phyloP scores from a whole-genome alignment of 495 filamentous ascomycete genomes.

The Glutinoglossum americanum region DNA sequence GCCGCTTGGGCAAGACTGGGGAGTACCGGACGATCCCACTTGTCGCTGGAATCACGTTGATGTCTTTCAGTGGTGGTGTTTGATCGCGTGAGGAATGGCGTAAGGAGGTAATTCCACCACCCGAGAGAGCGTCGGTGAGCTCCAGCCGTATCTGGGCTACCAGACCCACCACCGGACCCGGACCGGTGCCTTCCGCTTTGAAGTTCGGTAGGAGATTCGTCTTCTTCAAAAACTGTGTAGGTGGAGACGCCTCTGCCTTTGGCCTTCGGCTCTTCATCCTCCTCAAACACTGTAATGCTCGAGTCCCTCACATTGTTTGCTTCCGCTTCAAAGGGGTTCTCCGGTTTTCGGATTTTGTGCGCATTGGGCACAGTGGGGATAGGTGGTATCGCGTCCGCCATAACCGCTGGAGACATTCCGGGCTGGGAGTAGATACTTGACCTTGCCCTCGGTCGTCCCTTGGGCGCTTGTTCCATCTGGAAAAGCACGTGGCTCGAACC shows the following conservation, averaged over 20 bases:
- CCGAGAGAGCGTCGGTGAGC: constrained; percentile 43
- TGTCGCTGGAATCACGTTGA: constrained; percentile 12
- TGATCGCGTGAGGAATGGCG: constrained; percentile 39
- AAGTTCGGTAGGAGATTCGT: constrained; percentile 15
- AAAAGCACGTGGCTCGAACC: constrained; percentile 1
- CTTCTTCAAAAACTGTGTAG: constrained; percentile 36
- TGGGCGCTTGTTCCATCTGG: background rate
- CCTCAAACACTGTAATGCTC: constrained; percentile 1
- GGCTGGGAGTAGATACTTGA: constrained; percentile 46
- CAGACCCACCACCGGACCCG: background rate
- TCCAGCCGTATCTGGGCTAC: constrained; percentile 19
- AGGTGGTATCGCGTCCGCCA: background rate
- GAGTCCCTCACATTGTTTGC: constrained; percentile 1
- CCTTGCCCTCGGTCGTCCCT: background rate
- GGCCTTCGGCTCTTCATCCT: constrained; percentile 1
- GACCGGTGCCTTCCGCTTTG: background rate
- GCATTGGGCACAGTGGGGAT: background rate
- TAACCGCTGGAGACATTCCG: background rate
- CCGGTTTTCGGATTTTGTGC: background rate
- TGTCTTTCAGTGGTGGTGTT: constrained; percentile 14
- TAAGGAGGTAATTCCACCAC: constrained; percentile 78
- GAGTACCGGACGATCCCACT: constrained; percentile 15
- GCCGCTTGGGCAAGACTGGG: constrained; percentile 15
- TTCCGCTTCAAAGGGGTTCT: constrained; percentile 9
- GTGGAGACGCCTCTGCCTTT: constrained; percentile 22